Conservation (phyloP, 1,284 basidiomycete genomes). For the Rhodotorula sp. region DNA sequence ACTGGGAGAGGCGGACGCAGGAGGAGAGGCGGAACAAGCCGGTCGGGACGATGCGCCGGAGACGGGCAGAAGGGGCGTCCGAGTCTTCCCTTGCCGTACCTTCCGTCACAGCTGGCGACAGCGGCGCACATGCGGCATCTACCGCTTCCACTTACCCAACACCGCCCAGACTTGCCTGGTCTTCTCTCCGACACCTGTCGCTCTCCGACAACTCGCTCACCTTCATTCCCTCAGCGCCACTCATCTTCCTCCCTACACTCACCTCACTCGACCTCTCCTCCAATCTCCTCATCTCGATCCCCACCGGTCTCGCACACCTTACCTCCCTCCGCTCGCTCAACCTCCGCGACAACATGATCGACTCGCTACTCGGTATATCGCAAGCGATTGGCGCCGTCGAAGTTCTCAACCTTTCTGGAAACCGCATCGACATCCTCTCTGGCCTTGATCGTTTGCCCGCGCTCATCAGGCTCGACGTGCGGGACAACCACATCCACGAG, state of each 20-base stretch:
- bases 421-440: conserved; percentile 88
- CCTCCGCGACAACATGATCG: conserved; percentile 91
- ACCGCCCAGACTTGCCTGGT: conserved; percentile 71
- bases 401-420: conserved; percentile 72
- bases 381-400: conserved; percentile 70
- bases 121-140: no score
- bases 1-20: conserved; percentile 59
- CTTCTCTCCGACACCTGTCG: conserved; percentile 71
- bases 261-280: conserved; percentile 51
- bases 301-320: conserved; percentile 65
- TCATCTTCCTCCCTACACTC: conserved; percentile 57
- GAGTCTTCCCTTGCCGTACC: background rate
- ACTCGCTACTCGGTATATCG: conserved; percentile 86
- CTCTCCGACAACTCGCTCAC: conserved; percentile 79
- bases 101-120: background rate
- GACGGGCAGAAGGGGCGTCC: conserved; percentile 48
- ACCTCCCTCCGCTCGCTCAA: conserved; percentile 81
- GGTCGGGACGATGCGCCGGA: conserved; percentile 9
- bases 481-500: conserved; percentile 77
- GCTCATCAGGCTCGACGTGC: conserved; percentile 81
- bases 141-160: conserved; percentile 43
- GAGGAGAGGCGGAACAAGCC: conserved; percentile 18
- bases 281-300: conserved; percentile 54
- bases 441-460: conserved; percentile 83
- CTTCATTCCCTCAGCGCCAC: conserved; percentile 63